Evolutionary conservation across 2,329 filamentous ascomycete species (phyloP).

Genomic region (Microsporum ferrugineum): DNA sequence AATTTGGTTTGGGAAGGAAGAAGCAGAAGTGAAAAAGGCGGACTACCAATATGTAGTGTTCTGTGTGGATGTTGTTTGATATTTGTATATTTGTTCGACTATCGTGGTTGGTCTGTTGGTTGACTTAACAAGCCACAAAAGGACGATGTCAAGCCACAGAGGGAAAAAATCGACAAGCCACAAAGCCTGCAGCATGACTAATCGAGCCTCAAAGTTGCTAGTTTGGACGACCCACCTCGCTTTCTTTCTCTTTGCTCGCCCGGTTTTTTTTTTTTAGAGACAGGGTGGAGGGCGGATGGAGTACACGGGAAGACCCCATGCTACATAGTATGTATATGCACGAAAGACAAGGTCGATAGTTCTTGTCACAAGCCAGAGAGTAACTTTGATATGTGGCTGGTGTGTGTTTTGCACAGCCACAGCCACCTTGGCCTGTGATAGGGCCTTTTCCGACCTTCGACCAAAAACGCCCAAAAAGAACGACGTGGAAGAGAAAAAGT

Average conservation of each 20-base stretch:
- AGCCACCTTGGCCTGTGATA: background rate
- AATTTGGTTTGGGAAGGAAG: background rate
- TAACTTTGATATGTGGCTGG: background rate
- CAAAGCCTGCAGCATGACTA: background rate
- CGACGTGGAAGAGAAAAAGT: background rate
- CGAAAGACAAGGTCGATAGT: background rate
- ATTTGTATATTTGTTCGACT: background rate
- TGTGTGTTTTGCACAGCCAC: background rate
- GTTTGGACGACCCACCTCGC: background rate
- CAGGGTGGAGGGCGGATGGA: background rate
- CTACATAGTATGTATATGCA: background rate
- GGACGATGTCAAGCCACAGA: background rate
- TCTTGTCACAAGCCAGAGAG: background rate
- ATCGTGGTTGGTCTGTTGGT: background rate
- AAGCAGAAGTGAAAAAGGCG: background rate
- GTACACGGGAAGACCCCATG: background rate
- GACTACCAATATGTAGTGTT: background rate
- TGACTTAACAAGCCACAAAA: background rate
- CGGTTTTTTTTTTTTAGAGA: background rate
- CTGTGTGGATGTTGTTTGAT: background rate
- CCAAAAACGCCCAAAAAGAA: background rate
- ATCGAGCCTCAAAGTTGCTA: background rate
- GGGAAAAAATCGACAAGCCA: background rate
- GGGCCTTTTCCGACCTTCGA: background rate
- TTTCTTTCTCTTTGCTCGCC: background rate